A percentile compares a stretch with the other conserved stretches of the same genome.
Evolutionary conservation across 225 moss, liverwort and hornwort species (phyloP).

Genomic region (Straminergon stramineum): DNA sequence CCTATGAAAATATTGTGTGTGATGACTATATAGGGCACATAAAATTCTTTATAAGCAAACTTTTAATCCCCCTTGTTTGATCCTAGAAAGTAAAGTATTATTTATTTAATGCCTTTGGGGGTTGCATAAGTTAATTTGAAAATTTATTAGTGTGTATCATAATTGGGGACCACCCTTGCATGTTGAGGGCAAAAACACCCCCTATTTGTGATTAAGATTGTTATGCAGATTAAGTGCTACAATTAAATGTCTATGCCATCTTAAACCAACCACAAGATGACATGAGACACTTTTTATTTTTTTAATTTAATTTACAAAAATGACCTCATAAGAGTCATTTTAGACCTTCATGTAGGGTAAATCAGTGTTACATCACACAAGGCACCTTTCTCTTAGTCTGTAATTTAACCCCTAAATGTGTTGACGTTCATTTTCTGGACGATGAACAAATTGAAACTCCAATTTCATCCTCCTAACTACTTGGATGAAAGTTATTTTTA

Average conservation of each 20-base stretch:
- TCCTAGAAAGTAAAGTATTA: neutral
- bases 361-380: neutral
- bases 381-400: neutral
- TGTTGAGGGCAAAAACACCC: neutral
- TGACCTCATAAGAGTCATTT: neutral
- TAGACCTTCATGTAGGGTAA: neutral
- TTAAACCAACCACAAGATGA: neutral
- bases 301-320: neutral
- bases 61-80: neutral
- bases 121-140: neutral
- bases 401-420: too few species aligned
- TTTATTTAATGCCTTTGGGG: neutral
- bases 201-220: neutral
- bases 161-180: neutral
- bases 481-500: too few species aligned
- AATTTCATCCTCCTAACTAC: too few species aligned
- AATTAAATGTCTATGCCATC: neutral
- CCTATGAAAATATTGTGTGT: fast-evolving
- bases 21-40: neutral
- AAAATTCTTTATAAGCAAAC: neutral
- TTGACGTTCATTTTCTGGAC: too few species aligned
- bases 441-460: too few species aligned
- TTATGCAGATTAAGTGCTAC: neutral
- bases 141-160: neutral
- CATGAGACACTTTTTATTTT: neutral